Conservation (phyloP, 2,329 filamentous ascomycete genomes). For the Talaromyces islandicus region DNA sequence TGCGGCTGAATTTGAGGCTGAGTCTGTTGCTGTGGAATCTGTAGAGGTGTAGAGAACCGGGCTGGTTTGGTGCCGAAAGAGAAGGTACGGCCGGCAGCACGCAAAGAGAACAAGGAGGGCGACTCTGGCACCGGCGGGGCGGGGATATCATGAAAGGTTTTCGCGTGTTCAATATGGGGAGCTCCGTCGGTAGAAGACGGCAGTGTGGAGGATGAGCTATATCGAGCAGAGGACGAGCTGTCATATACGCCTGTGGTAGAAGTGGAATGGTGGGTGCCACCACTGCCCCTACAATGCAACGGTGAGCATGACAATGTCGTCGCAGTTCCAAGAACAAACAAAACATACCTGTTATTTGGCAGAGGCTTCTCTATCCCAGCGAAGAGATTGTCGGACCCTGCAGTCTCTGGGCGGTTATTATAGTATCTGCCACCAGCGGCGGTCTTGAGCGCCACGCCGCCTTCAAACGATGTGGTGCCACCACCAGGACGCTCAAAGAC, state of each 20-base stretch:
- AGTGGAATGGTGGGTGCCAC: constrained; percentile 42
- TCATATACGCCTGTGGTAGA: constrained; percentile 42
- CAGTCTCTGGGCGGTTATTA: constrained; percentile 23
- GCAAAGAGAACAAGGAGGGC: constrained; percentile 32
- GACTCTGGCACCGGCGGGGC: constrained; percentile 29
- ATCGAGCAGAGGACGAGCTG: constrained; percentile 44
- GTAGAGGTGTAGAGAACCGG: constrained; percentile 17
- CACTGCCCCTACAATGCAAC: constrained; percentile 40
- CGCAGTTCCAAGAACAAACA: neutral
- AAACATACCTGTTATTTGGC: constrained; percentile 27
- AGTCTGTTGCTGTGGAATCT: constrained; percentile 12
- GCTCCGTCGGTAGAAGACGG: constrained; percentile 49
- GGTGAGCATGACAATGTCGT: constrained; percentile 12
- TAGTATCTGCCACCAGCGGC: constrained; percentile 28
- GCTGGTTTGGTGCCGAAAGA: constrained; percentile 44
- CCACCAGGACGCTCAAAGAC: constrained; percentile 47
- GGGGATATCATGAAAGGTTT: constrained; percentile 36
- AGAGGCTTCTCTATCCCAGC: constrained; percentile 26
- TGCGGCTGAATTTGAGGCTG: neutral
- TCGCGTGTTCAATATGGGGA: constrained; percentile 32
- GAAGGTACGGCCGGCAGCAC: constrained; percentile 46
- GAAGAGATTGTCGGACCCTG: constrained; percentile 36
- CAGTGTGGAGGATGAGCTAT: constrained; percentile 51
- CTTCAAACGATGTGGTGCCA: constrained; percentile 39
- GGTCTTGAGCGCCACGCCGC: constrained; percentile 31